phyloP scores from a whole-genome alignment of 2,329 filamentous ascomycete species.

The Penicillium italicum region DNA sequence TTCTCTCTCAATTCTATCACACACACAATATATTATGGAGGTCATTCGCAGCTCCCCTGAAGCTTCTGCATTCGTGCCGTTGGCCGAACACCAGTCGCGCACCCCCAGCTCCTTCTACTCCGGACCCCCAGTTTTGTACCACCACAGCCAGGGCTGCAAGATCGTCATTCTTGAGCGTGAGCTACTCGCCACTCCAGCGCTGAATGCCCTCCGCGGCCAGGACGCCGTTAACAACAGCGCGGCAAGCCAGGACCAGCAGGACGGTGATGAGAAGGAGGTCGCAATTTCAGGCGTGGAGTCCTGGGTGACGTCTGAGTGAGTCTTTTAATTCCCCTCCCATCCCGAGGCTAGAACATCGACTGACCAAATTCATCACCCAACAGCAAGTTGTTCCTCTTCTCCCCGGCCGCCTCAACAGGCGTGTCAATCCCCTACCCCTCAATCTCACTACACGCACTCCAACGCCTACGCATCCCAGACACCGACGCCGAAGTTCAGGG shows the following conservation, averaged over 20 bases:
- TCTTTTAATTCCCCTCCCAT: neutral
- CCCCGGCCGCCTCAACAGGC: constrained; percentile 32
- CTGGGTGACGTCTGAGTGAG: constrained; percentile 50
- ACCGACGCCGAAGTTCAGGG: constrained; percentile 38
- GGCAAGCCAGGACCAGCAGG: constrained; percentile 1
- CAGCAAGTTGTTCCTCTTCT: constrained; percentile 46
- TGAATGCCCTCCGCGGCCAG: constrained; percentile 31
- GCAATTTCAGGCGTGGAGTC: constrained; percentile 42
- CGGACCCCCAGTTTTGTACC: constrained; percentile 47
- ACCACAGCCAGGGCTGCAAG: constrained; percentile 46
- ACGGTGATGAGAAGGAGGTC: constrained; percentile 31
- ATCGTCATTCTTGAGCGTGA: constrained; percentile 44
- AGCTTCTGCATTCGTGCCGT: constrained; percentile 40
- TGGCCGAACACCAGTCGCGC: constrained; percentile 47
- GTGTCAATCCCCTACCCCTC: constrained; percentile 48
- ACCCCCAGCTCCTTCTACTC: constrained; percentile 49
- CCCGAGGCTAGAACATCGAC: neutral
- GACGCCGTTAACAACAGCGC: constrained; percentile 16
- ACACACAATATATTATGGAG: constrained; percentile 38
- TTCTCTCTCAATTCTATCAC: neutral
- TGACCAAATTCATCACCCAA: neutral
- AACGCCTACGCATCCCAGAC: constrained; percentile 40
- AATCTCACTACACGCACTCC: constrained; percentile 49
- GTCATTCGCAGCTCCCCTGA: constrained; percentile 38
- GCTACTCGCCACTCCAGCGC: constrained; percentile 32